Percentiles rank a stretch among this genome's conserved stretches.
phyloP scores from a whole-genome alignment of 257 asterid species.

The Echites panduratus region DNA sequence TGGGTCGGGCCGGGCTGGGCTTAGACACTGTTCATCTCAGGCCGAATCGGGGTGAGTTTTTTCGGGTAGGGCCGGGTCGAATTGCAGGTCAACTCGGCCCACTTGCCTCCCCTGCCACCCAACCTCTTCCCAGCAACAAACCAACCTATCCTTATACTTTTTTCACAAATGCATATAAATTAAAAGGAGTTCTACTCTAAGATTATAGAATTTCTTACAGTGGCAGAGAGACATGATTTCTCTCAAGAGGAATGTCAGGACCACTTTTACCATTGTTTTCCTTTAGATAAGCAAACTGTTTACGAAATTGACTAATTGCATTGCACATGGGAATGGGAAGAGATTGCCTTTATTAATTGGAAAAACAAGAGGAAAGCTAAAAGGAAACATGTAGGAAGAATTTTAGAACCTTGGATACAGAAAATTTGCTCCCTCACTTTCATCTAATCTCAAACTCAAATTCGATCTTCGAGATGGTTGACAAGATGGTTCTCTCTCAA shows the following conservation, averaged over 20 bases:
- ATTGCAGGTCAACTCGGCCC: too few species aligned
- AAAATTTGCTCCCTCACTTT: constrained; percentile 63
- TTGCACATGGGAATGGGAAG: constrained; percentile 32
- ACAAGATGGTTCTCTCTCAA: constrained; percentile 80
- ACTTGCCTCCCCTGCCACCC: too few species aligned
- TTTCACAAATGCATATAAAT: neutral
- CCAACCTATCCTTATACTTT: neutral
- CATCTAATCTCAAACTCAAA: constrained; percentile 77
- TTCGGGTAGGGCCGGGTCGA: too few species aligned
- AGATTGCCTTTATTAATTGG: neutral
- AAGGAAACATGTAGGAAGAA: constrained; percentile 4
- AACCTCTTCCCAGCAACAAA: neutral
- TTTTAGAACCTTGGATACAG: constrained; percentile 72
- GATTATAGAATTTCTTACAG: constrained; percentile 38
- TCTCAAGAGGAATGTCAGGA: constrained; percentile 68
- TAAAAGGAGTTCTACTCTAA: neutral
- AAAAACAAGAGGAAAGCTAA: neutral
- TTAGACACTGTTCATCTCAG: too few species aligned
- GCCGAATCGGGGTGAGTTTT: too few species aligned
- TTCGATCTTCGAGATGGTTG: constrained; percentile 71
- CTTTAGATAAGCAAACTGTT: constrained; percentile 79
- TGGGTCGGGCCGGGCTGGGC: too few species aligned
- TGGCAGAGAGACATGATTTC: constrained; percentile 81
- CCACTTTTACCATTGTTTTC: constrained; percentile 71
- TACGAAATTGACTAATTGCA: constrained; percentile 72